phyloP scores from a whole-genome alignment of 2,329 filamentous ascomycete species.

The Zopfia rhizophila region DNA sequence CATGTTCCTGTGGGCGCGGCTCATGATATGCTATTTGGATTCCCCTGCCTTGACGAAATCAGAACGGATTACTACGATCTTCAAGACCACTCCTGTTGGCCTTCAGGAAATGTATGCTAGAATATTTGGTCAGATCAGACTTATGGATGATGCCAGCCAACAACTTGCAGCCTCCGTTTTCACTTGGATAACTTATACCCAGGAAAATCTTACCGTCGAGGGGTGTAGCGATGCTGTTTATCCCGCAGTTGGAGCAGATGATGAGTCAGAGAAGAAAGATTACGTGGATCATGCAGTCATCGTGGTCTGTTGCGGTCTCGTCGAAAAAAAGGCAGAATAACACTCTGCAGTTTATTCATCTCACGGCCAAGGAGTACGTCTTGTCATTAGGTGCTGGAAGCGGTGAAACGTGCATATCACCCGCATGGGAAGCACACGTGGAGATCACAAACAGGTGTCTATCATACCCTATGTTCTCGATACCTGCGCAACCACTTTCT shows the following conservation, averaged over 20 bases:
- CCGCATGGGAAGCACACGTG: neutral
- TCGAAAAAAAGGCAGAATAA: conserved; percentile 1
- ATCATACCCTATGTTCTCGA: neutral
- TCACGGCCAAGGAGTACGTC: neutral
- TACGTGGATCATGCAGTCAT: conserved; percentile 1
- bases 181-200: conserved; percentile 1
- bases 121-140: neutral
- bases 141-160: conserved; percentile 1
- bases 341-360: conserved; percentile 1
- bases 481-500: neutral
- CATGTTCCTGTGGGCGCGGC: conserved; percentile 7
- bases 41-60: conserved; percentile 2
- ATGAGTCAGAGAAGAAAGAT: neutral
- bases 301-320: conserved; percentile 1
- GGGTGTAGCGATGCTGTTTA: neutral
- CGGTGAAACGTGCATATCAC: neutral
- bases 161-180: neutral
- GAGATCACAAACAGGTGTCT: conserved; percentile 1
- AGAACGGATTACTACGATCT: neutral
- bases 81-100: conserved; percentile 1
- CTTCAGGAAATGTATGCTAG: neutral
- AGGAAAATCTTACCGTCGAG: neutral
- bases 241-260: neutral
- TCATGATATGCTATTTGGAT: conserved; percentile 3
- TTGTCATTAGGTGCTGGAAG: neutral